Evolutionary conservation across 352 stramenopile species (phyloP).

Genomic region (Aphanomyces astaci): DNA sequence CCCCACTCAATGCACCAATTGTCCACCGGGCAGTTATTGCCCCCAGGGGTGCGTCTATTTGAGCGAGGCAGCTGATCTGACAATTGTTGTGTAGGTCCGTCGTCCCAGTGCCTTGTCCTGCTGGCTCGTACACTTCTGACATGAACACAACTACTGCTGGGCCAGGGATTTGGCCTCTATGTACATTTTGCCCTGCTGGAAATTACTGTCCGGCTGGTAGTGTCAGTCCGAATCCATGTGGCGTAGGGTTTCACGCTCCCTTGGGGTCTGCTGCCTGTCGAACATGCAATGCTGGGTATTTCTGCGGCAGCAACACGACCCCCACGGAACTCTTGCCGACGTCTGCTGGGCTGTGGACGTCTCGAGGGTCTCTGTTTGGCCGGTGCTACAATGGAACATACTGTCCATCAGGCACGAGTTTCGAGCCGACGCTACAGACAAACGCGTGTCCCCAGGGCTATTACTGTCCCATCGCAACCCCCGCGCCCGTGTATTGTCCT

Average conservation of each 20-base stretch:
- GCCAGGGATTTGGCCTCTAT: slow-evolving; percentile 51
- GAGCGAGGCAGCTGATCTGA: background rate
- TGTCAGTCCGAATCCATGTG: slow-evolving; percentile 51
- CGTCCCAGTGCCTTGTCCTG: slow-evolving; percentile 53
- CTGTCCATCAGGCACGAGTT: slow-evolving; percentile 55
- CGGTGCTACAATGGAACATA: slow-evolving; percentile 85
- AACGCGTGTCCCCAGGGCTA: slow-evolving; percentile 76
- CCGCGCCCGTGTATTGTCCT: slow-evolving; percentile 61
- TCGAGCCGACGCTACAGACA: slow-evolving; percentile 54
- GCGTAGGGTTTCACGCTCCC: slow-evolving; percentile 51
- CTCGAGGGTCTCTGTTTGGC: slow-evolving; percentile 50
- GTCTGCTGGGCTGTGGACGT: slow-evolving; percentile 44
- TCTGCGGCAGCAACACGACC: slow-evolving; percentile 66
- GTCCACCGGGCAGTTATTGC: slow-evolving; percentile 69
- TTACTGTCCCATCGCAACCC: slow-evolving; percentile 68
- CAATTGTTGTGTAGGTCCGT: slow-evolving; percentile 29
- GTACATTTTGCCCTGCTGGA: slow-evolving; percentile 65
- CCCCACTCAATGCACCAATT: slow-evolving; percentile 65
- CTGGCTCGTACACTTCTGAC: slow-evolving; percentile 59
- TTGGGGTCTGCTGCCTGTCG: slow-evolving; percentile 49
- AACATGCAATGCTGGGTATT: slow-evolving; percentile 60
- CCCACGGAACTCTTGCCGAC: slow-evolving; percentile 55
- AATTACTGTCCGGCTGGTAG: slow-evolving; percentile 74
- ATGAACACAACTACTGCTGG: slow-evolving; percentile 68
- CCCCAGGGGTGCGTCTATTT: slow-evolving; percentile 32